These are phyloP conservation scores for Chamaecrista fasciculata DNA, from an alignment of 306 rosid genomes.

Conservation along the genomic window DNA sequence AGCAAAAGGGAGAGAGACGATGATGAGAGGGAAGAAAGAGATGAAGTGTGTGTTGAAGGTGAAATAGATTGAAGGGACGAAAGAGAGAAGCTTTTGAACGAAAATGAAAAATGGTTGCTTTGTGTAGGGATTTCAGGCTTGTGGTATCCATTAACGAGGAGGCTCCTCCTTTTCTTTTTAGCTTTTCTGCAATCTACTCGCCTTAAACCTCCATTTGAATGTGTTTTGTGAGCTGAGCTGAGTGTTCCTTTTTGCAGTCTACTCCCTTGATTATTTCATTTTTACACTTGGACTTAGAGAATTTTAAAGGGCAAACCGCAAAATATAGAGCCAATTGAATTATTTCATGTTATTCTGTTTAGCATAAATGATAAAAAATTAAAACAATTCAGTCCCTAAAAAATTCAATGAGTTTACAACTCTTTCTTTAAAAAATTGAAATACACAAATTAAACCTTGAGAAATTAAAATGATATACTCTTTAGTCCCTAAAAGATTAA, in stretches of 20 bases:
- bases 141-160: conserved; percentile 34
- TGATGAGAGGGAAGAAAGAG: conserved; percentile 35
- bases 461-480: too few relatives aligned
- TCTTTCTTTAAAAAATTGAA: too few relatives aligned
- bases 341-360: too few relatives aligned
- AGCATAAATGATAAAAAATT: too few relatives aligned
- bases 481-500: too few relatives aligned
- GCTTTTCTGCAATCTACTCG: neutral
- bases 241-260: neutral
- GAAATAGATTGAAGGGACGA: conserved; percentile 35
- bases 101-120: conserved; percentile 31
- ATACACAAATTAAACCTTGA: too few relatives aligned
- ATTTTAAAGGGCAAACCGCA: too few relatives aligned
- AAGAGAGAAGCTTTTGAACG: conserved; percentile 37
- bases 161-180: neutral
- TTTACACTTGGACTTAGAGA: neutral
- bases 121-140: conserved; percentile 38
- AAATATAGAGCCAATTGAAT: too few relatives aligned
- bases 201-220: neutral
- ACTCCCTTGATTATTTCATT: neutral
- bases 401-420: too few relatives aligned
- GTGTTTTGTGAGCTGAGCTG: too few relatives aligned
- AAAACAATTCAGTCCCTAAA: too few relatives aligned
- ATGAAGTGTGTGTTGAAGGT: conserved; percentile 35
- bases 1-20: conserved; percentile 37